Base-by-base conservation (phyloP, 108 stramenopile species). In the Craspedostauros australis region DNA sequence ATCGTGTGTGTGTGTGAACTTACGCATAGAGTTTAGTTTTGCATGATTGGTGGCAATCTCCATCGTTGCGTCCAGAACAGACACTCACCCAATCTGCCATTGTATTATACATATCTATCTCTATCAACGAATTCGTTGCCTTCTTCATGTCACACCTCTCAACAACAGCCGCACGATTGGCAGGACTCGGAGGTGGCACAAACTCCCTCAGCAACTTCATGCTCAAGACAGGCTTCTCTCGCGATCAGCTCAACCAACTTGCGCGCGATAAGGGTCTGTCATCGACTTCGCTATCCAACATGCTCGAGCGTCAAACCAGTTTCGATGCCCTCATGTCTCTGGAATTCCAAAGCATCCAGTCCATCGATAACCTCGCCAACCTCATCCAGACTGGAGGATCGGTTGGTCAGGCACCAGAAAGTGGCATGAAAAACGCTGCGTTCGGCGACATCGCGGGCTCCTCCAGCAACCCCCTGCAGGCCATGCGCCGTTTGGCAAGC, bases 321-420 rank as follows among this genome's bases (percentile, higher is more conserved):
- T 88, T 88, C 54, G 86, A 92, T 57, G 80, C 79, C 23, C 71
- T 88, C 41, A 88, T 92, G 90, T 72, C 66, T 16, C 50, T 92
- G 18, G 86, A 92, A 42, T 88, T 88, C 50, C 86, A 92, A 54
- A 70, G 69, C 19, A 61, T 92, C 40, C 90, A 92, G 61, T 81
- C 79, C 46, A 88, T 92, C 64, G 89, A 91, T 51, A 86, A 91
- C 50, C 60, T 87, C 11, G 83, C 89, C n/a, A 91, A 83, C 44
- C 53, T 87, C 31, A 82, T 87, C 28, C 80, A 86, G 49, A 72
- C 58, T 9, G 66, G 73, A 29, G 60, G 69, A 0, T 75, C 69
- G 12, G 37, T 37, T 43, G 66, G 46, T 39, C 64, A 73, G 33
- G 31, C 50, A 19, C 77, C 89, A 8, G 62, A 67, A 19, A 72